Evolutionary conservation across 768 basidiomycete genomes (phyloP), one percentile per base, ranked within the genome.

Genomic region (Suillus alpinus): DNA sequence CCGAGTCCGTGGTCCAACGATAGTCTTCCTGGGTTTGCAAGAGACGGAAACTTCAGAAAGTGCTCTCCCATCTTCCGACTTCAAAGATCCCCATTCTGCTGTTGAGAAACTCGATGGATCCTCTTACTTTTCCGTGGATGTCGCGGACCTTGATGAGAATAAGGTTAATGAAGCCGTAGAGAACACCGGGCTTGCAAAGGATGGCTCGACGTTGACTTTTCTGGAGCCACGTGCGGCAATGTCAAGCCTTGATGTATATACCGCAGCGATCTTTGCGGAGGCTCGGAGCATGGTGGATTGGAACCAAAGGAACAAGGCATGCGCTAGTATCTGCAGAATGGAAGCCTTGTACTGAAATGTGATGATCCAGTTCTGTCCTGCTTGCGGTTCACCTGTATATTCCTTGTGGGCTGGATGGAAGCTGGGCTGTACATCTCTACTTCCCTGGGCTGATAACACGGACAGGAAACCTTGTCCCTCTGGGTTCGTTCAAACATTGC

Each of bases 391-490:
- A 0, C 81, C 82, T 2, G 84, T 87, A 0, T 91, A 92, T 67
- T 91, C 93, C 0, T 79, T 92, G 66, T 98, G 96, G 96, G 94
- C 86, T 4, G 96, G 96, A 0, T 99, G 95, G 95, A 99, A 99
- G 75, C 76, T 95, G 1, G 81, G 84, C 4, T 99, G 96, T 72
- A 77, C 82, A 6, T 82, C 90, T 0, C 72, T 92, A 31, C 73
- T 93, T 20, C 91, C 92, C 6, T 92, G 92, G 89, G 79, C 83
- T 6, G 81, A 88, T 62, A 86, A 86, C 58, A 74, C 76, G 43
- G 83, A 80, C 44, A 80, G 77, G 66, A 85, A 83, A 67, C 86
- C 87, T 4, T 94, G 92, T 77, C 83, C 82, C 6, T 87, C 92
- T 43, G 82, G 76, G 90, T 93, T 77, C 40, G 85, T 74, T 29